A percentile compares a stretch with the other conserved stretches of the same genome.
Conservation (phyloP, 2,329 filamentous ascomycete species). For the Metarhizium guizhouense region DNA sequence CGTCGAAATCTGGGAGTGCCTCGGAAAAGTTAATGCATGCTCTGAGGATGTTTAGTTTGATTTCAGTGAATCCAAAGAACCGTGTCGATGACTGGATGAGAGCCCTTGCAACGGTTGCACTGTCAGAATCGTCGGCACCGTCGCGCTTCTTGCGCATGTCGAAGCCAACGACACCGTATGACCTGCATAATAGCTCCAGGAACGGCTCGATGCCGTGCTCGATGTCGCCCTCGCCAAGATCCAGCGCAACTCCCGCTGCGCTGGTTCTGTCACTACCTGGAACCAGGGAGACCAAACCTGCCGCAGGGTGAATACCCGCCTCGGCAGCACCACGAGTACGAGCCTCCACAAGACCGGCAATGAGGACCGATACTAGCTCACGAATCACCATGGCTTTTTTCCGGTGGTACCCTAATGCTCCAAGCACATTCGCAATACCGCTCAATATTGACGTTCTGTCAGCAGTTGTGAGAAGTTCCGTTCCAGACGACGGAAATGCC, state of each 20-base stretch:
- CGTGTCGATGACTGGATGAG: constrained; percentile 47
- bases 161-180: constrained; percentile 54
- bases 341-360: constrained; percentile 80
- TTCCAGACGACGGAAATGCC: constrained; percentile 58
- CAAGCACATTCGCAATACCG: constrained; percentile 80
- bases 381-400: constrained; percentile 88
- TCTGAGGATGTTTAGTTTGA: constrained; percentile 81
- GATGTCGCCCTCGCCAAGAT: constrained; percentile 55
- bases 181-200: constrained; percentile 50
- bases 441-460: constrained; percentile 74
- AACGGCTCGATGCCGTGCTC: constrained; percentile 58
- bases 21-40: constrained; percentile 93
- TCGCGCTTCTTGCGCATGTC: constrained; percentile 22
- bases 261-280: constrained; percentile 39
- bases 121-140: constrained; percentile 37
- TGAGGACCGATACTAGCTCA: constrained; percentile 74
- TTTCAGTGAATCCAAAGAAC: constrained; percentile 66
- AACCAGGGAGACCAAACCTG: constrained; percentile 68
- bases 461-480: constrained; percentile 59
- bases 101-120: constrained; percentile 47
- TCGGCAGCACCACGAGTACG: constrained; percentile 91
- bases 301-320: constrained; percentile 88
- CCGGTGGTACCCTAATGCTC: constrained; percentile 67
- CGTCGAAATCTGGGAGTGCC: constrained; percentile 82
- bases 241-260: constrained; percentile 42